A percentile compares a stretch with the other conserved stretches of the same genome.
These are phyloP conservation scores for Arachnomyces sp. DNA, from an alignment of 2,329 filamentous ascomycete genomes.

Conservation along the genomic window DNA sequence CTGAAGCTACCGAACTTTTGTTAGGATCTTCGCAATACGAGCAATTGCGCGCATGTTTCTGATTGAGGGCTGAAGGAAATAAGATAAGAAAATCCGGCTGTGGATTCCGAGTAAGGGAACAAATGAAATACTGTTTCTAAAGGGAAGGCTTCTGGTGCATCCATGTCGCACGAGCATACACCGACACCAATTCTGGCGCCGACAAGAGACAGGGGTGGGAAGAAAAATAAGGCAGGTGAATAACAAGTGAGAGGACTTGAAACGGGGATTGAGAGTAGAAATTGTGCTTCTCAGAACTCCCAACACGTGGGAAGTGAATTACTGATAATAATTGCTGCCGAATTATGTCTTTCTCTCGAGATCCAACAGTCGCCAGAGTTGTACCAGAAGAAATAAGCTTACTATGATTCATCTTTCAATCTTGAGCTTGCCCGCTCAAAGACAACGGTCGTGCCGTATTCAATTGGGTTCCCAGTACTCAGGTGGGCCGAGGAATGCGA, in stretches of 20 bases:
- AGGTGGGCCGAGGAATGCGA: too few relatives aligned
- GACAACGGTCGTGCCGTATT: neutral
- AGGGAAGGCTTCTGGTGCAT: constrained; percentile 4
- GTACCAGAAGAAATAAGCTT: constrained; percentile 18
- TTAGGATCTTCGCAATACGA: constrained; percentile 16
- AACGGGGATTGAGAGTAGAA: constrained; percentile 3
- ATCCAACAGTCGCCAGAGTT: constrained; percentile 7
- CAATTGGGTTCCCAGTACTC: constrained; percentile 8
- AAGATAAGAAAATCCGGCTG: neutral
- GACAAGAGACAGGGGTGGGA: too few relatives aligned
- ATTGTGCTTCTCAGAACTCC: neutral
- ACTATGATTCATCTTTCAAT: constrained; percentile 18
- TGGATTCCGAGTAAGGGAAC: neutral
- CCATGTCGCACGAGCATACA: constrained; percentile 9
- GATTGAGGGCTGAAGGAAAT: too few relatives aligned
- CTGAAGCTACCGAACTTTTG: constrained; percentile 18
- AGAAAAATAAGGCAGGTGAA: neutral
- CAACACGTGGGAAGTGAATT: neutral
- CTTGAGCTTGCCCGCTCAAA: constrained; percentile 3
- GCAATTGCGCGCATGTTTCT: constrained; percentile 4
- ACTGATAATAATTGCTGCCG: too few relatives aligned
- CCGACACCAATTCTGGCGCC: constrained; percentile 2
- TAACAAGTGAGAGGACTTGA: neutral
- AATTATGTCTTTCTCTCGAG: neutral
- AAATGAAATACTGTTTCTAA: constrained; percentile 1